A percentile compares a stretch with the other conserved stretches of the same genome.
These are phyloP conservation scores for Niveomyces coronatus DNA, from an alignment of 2,329 filamentous ascomycete species.

Conservation along the genomic window DNA sequence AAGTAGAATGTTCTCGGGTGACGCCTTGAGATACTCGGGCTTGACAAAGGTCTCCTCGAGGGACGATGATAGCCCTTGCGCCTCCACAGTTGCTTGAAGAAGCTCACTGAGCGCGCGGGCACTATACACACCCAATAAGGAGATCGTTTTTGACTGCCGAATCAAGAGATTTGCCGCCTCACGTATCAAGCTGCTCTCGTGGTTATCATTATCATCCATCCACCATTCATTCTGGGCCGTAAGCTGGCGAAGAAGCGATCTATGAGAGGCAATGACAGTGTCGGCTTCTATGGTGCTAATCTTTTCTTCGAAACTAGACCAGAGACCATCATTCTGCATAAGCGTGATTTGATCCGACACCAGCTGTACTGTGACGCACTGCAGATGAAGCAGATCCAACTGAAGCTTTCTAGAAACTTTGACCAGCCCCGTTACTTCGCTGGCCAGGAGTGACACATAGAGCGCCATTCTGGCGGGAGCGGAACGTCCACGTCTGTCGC, in stretches of 20 bases:
- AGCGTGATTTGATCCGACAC: slow-evolving; percentile 44
- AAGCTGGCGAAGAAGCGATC: slow-evolving; percentile 25
- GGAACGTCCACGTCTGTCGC: slow-evolving; percentile 62
- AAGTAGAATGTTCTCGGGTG: slow-evolving; percentile 35
- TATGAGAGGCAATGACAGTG: slow-evolving; percentile 31
- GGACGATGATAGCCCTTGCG: slow-evolving; percentile 32
- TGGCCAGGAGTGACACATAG: slow-evolving; percentile 53
- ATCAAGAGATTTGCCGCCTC: slow-evolving; percentile 35
- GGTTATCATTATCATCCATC: slow-evolving; percentile 23
- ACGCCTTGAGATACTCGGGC: slow-evolving; percentile 36
- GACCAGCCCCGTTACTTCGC: slow-evolving; percentile 27
- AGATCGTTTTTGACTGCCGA: slow-evolving; percentile 30
- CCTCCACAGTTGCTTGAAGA: slow-evolving; percentile 35
- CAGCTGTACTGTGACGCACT: slow-evolving; percentile 40
- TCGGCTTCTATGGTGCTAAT: slow-evolving; percentile 30
- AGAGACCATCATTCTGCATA: slow-evolving; percentile 34
- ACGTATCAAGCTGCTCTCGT: slow-evolving; percentile 27
- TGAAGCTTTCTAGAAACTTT: slow-evolving; percentile 31
- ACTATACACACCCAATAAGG: slow-evolving; percentile 39
- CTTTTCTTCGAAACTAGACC: slow-evolving; percentile 28
- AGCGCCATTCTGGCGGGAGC: slow-evolving; percentile 65
- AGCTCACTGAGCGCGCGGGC: slow-evolving; percentile 42
- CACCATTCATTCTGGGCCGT: slow-evolving; percentile 26
- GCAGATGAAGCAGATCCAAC: slow-evolving; percentile 40
- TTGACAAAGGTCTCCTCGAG: slow-evolving; percentile 39